phyloP scores from a whole-genome alignment of 345 rosid genomes.

The Populus pruinosa region DNA sequence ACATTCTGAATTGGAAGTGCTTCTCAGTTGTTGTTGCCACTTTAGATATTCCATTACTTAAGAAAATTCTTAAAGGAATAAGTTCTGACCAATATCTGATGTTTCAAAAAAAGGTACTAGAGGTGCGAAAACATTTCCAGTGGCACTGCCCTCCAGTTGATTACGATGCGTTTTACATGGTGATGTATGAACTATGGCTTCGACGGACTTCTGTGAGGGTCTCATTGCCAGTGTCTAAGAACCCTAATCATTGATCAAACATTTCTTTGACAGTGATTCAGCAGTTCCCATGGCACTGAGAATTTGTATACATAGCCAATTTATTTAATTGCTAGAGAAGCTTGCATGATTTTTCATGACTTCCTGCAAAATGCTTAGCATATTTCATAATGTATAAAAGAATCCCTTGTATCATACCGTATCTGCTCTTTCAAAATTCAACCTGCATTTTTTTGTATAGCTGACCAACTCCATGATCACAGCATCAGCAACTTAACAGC shows the following conservation, averaged over 20 bases:
- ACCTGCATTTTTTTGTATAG: too few relatives aligned
- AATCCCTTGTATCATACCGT: too few relatives aligned
- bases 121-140: constrained; percentile 52
- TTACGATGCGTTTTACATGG: constrained; percentile 51
- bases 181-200: constrained; percentile 58
- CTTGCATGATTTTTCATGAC: neutral
- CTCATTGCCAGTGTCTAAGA: neutral
- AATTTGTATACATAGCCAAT: neutral
- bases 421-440: too few relatives aligned
- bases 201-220: constrained; percentile 36
- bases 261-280: neutral
- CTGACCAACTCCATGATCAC: too few relatives aligned
- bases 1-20: constrained; percentile 50
- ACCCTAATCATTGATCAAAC: neutral
- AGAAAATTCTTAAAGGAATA: constrained; percentile 38
- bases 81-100: constrained; percentile 21
- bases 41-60: constrained; percentile 49
- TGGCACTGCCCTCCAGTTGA: constrained; percentile 44
- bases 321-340: neutral
- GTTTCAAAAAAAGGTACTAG: constrained; percentile 36
- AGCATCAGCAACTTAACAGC: too few relatives aligned
- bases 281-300: neutral
- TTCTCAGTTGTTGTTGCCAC: constrained; percentile 45
- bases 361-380: too few relatives aligned
- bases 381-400: too few relatives aligned